These are phyloP conservation scores for Ceratocystis cubensis DNA, from an alignment of 2,329 filamentous ascomycete species.

Conservation along the genomic window DNA sequence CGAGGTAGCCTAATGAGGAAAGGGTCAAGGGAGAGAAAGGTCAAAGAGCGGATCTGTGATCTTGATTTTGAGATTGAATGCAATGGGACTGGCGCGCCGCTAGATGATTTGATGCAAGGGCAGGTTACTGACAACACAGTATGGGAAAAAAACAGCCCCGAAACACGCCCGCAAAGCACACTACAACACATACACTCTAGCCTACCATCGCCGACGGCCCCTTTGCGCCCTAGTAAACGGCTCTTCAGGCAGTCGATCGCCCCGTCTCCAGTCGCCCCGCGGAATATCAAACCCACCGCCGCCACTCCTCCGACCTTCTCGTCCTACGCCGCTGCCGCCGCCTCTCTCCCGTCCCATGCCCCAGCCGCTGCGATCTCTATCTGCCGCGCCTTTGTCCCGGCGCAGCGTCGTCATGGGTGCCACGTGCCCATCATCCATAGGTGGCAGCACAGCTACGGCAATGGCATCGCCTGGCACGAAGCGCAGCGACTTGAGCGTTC, in stretches of 20 bases:
- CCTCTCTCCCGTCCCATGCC: background rate
- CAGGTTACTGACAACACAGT: background rate
- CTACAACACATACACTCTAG: background rate
- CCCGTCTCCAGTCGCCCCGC: constrained; percentile 26
- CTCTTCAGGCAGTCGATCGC: constrained; percentile 24
- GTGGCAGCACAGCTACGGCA: constrained; percentile 67
- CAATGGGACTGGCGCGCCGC: no score
- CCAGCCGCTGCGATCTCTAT: constrained; percentile 23
- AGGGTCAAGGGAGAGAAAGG: background rate
- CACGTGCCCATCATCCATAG: constrained; percentile 60
- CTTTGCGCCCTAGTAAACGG: background rate
- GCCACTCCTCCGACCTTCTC: constrained; percentile 24
- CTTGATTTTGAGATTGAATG: no score
- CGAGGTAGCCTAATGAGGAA: background rate
- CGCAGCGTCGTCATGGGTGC: constrained; percentile 46
- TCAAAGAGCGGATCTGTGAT: background rate
- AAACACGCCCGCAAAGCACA: no score
- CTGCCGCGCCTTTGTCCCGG: constrained; percentile 28
- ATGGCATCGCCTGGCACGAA: constrained; percentile 88
- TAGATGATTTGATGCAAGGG: no score
- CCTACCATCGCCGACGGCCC: background rate
- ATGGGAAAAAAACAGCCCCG: background rate
- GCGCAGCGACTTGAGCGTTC: constrained; percentile 61
- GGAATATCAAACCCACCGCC: constrained; percentile 24
- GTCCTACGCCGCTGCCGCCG: constrained; percentile 12